Conservation (phyloP, 352 stramenopile species). For the Hyphochytrium catenoides region DNA sequence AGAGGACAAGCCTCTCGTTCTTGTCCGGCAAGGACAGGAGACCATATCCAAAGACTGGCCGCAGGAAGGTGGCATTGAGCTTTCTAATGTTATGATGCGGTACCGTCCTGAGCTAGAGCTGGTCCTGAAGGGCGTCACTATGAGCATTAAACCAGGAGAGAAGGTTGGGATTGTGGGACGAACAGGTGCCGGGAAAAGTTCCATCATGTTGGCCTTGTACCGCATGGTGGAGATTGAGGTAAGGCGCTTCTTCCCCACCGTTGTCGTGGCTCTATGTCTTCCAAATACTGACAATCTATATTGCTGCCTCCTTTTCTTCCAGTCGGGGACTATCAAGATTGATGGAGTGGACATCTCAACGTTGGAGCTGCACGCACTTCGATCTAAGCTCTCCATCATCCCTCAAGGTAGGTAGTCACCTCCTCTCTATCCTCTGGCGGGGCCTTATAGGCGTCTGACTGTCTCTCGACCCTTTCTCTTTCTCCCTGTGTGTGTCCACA, state of each 20-base stretch:
- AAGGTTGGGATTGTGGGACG: conserved; percentile 30
- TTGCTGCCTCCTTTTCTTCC: conserved; percentile 36
- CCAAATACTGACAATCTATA: no score
- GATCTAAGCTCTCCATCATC: conserved; percentile 29
- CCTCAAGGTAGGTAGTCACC: no score
- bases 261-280: no score
- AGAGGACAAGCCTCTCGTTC: no score
- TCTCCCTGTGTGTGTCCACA: no score
- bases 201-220: conserved; percentile 25
- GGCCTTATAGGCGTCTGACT: no score
- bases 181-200: conserved; percentile 31
- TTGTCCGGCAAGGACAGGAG: no score
- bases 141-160: conserved; percentile 18
- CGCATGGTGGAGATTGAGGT: no score
- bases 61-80: conserved; percentile 13
- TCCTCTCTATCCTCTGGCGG: no score
- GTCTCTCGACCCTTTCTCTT: no score
- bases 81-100: conserved; percentile 16
- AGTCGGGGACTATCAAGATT: conserved; percentile 48
- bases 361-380: conserved; percentile 16
- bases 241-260: no score
- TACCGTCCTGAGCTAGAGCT: conserved; percentile 20
- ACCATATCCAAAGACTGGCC: no score
- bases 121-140: conserved; percentile 22
- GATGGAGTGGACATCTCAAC: conserved; percentile 53